These are phyloP conservation scores for Penicillium verhagenii DNA, from an alignment of 495 filamentous ascomycete genomes.

Conservation along the genomic window DNA sequence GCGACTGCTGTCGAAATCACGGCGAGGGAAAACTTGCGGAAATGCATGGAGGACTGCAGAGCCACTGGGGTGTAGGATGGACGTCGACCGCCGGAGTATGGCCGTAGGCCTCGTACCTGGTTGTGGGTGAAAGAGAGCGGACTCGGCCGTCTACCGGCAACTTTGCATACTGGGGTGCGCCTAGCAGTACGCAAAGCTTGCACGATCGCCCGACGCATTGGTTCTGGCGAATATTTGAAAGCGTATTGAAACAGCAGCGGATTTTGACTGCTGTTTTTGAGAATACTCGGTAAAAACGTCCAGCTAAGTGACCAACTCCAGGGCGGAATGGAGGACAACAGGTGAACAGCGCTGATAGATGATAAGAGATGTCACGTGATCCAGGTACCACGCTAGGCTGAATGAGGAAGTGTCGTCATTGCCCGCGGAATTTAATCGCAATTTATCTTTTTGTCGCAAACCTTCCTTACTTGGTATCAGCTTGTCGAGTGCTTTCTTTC, in stretches of 20 bases:
- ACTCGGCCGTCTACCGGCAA: constrained; percentile 45
- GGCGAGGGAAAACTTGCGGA: constrained; percentile 62
- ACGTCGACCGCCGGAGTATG: constrained; percentile 40
- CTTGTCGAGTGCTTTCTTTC: background rate
- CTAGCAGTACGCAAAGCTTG: constrained; percentile 63
- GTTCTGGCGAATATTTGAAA: constrained; percentile 5
- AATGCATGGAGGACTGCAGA: constrained; percentile 59
- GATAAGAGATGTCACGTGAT: constrained; percentile 24
- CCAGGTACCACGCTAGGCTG: constrained; percentile 26
- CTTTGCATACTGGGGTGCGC: constrained; percentile 54
- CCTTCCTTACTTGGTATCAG: background rate
- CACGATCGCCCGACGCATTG: constrained; percentile 65
- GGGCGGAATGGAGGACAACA: background rate
- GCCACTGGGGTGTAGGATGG: constrained; percentile 33
- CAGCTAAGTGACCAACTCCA: background rate
- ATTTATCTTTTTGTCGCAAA: background rate
- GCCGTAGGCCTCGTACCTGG: constrained; percentile 47
- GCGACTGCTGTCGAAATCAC: constrained; percentile 60
- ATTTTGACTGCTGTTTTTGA: constrained; percentile 5
- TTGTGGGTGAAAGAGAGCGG: constrained; percentile 43
- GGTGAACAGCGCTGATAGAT: constrained; percentile 1
- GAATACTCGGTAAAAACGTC: constrained; percentile 6
- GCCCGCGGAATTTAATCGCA: constrained; percentile 29
- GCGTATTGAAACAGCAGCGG: constrained; percentile 1
- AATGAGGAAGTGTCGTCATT: constrained; percentile 41